These are phyloP conservation scores for Graphium sp. DNA, from an alignment of 2,329 filamentous ascomycete genomes.

Conservation along the genomic window DNA sequence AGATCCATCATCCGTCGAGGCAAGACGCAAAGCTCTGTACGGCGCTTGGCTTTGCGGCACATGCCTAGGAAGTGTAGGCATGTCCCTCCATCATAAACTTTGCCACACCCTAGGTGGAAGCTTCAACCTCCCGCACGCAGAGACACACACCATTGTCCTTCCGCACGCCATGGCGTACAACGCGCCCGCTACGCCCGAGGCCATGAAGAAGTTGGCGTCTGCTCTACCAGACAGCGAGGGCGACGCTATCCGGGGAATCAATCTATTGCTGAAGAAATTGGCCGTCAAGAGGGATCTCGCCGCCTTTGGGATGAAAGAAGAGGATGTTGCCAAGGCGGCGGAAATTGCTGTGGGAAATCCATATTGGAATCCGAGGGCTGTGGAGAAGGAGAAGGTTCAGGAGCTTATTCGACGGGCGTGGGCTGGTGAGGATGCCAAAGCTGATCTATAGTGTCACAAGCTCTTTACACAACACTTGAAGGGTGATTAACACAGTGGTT, in stretches of 20 bases:
- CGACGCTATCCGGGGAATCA: slow-evolving; percentile 39
- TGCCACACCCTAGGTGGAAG: slow-evolving; percentile 48
- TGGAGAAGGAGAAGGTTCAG: slow-evolving; percentile 31
- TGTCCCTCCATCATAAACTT: slow-evolving; percentile 52
- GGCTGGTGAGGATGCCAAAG: slow-evolving; percentile 36
- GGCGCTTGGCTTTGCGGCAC: slow-evolving; percentile 49
- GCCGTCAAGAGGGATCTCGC: slow-evolving; percentile 33
- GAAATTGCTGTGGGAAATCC: slow-evolving; percentile 40
- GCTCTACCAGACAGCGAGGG: slow-evolving; percentile 38
- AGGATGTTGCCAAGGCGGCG: slow-evolving; percentile 40
- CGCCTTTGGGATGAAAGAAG: slow-evolving; percentile 40
- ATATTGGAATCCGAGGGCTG: slow-evolving; percentile 39
- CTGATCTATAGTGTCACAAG: slow-evolving; percentile 10
- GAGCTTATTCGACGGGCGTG: slow-evolving; percentile 43
- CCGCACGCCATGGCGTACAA: slow-evolving; percentile 49
- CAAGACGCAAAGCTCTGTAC: slow-evolving; percentile 36
- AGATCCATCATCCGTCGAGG: slow-evolving; percentile 22
- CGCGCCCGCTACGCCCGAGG: slow-evolving; percentile 31
- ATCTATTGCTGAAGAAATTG: slow-evolving; percentile 33
- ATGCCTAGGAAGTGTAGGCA: slow-evolving; percentile 40
- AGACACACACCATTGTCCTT: slow-evolving; percentile 46
- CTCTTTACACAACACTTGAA: not conserved
- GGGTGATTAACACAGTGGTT: too few species aligned
- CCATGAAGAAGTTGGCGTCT: slow-evolving; percentile 32
- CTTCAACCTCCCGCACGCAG: slow-evolving; percentile 47